Evolutionary conservation across 257 asterid species (phyloP).

Genomic region (Hygrophila difformis): DNA sequence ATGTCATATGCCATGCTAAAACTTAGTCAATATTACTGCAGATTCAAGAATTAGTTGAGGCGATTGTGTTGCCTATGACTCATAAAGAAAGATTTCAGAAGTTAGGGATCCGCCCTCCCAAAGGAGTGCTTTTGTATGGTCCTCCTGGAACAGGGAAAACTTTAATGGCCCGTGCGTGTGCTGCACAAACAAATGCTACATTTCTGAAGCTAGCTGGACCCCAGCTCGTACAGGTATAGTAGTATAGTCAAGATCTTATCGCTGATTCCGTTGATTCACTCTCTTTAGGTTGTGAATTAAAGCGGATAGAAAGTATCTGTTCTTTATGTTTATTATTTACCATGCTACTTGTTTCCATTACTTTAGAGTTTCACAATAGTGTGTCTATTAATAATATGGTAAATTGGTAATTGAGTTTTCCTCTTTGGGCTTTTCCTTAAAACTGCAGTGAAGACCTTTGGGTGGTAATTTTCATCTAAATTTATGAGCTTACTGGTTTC

Average conservation of each 20-base stretch:
- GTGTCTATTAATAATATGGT: no score
- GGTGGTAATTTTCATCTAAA: no score
- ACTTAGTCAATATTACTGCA: no score
- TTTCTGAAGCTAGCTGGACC: slow-evolving; percentile 74
- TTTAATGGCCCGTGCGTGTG: slow-evolving; percentile 75
- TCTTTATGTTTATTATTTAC: no score
- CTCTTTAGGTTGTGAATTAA: not conserved
- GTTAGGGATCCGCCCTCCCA: slow-evolving; percentile 71
- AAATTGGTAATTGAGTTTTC: no score
- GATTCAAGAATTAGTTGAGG: slow-evolving; percentile 84
- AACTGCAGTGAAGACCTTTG: no score
- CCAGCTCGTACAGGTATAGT: slow-evolving; percentile 62
- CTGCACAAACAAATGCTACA: slow-evolving; percentile 76
- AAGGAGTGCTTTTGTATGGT: slow-evolving; percentile 73
- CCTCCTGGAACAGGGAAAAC: slow-evolving; percentile 92
- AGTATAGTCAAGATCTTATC: not conserved
- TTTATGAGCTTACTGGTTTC: no score
- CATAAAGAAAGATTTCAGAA: slow-evolving; percentile 69
- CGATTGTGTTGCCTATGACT: slow-evolving; percentile 81
- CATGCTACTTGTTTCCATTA: no score
- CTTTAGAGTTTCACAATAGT: no score
- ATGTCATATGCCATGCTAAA: no score
- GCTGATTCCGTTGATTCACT: not conserved
- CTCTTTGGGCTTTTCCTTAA: no score
- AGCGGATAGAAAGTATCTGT: no score